A percentile compares a stretch with the other conserved stretches of the same genome.
These are phyloP conservation scores for Rhizopogon vesiculosus DNA, from an alignment of 768 basidiomycete species.

Conservation along the genomic window DNA sequence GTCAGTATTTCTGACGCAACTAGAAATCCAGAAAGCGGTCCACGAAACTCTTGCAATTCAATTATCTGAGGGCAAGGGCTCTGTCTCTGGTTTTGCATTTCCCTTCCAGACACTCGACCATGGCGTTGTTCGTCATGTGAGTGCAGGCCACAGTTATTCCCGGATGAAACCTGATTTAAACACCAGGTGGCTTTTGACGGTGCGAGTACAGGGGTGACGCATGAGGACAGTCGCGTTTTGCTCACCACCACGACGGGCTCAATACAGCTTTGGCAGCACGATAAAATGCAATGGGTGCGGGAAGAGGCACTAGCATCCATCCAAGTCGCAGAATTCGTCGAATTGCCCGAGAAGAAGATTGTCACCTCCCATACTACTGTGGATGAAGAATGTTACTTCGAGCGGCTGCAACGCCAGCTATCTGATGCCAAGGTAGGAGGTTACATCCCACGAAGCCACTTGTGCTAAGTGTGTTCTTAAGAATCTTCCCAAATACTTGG, in stretches of 20 bases:
- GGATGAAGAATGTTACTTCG: slow-evolving; percentile 43
- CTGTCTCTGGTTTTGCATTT: slow-evolving; percentile 50
- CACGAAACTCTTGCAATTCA: slow-evolving; percentile 49
- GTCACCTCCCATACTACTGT: slow-evolving; percentile 27
- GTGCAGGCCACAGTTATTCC: slow-evolving; percentile 11
- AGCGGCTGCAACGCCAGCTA: slow-evolving; percentile 52
- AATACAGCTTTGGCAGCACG: slow-evolving; percentile 67
- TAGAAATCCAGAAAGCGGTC: slow-evolving; percentile 42
- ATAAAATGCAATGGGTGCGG: slow-evolving; percentile 63
- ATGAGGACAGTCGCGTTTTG: slow-evolving; percentile 38
- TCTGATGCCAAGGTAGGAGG: slow-evolving; percentile 49
- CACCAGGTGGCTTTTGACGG: slow-evolving; percentile 50
- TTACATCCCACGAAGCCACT: not conserved
- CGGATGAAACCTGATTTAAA: not conserved
- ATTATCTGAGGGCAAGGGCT: slow-evolving; percentile 40
- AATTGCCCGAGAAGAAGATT: slow-evolving; percentile 60
- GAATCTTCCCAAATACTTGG: slow-evolving; percentile 68
- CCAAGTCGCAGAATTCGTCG: slow-evolving; percentile 63
- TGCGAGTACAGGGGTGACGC: slow-evolving; percentile 32
- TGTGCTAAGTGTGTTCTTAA: slow-evolving; percentile 16
- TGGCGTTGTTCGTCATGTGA: slow-evolving; percentile 67
- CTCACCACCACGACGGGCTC: slow-evolving; percentile 74
- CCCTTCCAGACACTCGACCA: slow-evolving; percentile 61
- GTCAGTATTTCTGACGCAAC: slow-evolving; percentile 1
- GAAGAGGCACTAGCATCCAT: slow-evolving; percentile 76